These are phyloP conservation scores for Oryza rufipogon DNA, from an alignment of 176 grass and related monocot species.

Conservation along the genomic window DNA sequence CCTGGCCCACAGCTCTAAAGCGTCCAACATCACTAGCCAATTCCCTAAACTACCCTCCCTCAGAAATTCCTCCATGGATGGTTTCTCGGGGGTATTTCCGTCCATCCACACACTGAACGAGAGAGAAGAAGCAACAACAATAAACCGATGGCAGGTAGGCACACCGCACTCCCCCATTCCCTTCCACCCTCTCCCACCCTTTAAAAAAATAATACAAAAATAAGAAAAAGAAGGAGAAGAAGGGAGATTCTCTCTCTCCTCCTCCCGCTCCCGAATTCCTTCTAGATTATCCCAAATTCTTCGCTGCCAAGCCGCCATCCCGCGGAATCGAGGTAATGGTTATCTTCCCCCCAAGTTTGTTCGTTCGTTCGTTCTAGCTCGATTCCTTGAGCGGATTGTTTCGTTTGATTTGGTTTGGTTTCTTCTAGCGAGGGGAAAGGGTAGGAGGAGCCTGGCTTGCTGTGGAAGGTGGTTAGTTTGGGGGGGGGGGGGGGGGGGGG, in stretches of 20 bases:
- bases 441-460: not conserved
- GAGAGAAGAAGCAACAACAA: not conserved
- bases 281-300: slow-evolving; percentile 20
- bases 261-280: not conserved
- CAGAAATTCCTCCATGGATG: not conserved
- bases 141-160: not conserved
- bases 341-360: not conserved
- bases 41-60: slow-evolving; percentile 2
- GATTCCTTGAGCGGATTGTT: not conserved
- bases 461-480: not conserved
- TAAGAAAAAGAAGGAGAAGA: not conserved
- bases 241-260: not conserved
- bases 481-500: too few relatives aligned
- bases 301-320: not conserved
- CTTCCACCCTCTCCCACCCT: not conserved
- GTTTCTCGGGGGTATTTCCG: not conserved
- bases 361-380: not conserved
- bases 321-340: slow-evolving; percentile 16
- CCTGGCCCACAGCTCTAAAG: not conserved
- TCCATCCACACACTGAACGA: not conserved
- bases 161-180: not conserved
- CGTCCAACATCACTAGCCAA: not conserved
- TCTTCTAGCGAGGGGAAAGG: not conserved
- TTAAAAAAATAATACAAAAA: not conserved
- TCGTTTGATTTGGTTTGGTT: slow-evolving; percentile 22